Evolutionary conservation across 2,329 filamentous ascomycete genomes (phyloP).

Genomic region (Kalmusia sp.): DNA sequence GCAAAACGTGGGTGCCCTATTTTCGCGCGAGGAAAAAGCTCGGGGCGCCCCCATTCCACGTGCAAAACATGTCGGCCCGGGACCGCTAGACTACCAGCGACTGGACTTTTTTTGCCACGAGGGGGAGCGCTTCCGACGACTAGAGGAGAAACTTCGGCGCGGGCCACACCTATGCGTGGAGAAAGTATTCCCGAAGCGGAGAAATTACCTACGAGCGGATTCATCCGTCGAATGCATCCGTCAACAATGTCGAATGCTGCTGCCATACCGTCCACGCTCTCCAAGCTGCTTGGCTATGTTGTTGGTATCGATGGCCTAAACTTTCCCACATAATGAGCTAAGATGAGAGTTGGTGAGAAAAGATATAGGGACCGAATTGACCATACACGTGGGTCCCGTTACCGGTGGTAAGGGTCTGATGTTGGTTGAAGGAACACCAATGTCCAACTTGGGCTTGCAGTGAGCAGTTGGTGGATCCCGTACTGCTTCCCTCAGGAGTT

Average conservation of each 20-base stretch:
- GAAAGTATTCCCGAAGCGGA: neutral
- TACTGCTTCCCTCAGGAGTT: neutral
- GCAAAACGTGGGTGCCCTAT: neutral
- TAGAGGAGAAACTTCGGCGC: neutral
- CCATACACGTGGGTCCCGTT: neutral
- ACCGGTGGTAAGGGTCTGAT: neutral
- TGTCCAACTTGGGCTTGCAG: conserved; percentile 1
- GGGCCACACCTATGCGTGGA: neutral
- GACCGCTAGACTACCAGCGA: neutral
- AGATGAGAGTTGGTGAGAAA: neutral
- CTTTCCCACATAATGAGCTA: neutral
- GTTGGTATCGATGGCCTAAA: neutral
- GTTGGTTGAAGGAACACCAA: conserved; percentile 1
- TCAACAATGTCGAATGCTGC: no score
- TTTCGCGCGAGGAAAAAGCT: neutral
- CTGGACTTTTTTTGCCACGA: neutral
- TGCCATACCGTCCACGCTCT: no score
- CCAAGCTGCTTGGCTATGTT: no score
- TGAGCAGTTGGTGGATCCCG: neutral
- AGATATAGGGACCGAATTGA: neutral
- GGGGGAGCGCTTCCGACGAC: neutral
- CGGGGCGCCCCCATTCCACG: neutral
- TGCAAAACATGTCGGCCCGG: neutral
- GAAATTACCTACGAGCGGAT: neutral
- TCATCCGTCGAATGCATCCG: no score